Evolutionary conservation across 2,329 filamentous ascomycete species (phyloP), one percentile per base, ranked within the genome.

Genomic region (Cryphonectria nitschkei): DNA sequence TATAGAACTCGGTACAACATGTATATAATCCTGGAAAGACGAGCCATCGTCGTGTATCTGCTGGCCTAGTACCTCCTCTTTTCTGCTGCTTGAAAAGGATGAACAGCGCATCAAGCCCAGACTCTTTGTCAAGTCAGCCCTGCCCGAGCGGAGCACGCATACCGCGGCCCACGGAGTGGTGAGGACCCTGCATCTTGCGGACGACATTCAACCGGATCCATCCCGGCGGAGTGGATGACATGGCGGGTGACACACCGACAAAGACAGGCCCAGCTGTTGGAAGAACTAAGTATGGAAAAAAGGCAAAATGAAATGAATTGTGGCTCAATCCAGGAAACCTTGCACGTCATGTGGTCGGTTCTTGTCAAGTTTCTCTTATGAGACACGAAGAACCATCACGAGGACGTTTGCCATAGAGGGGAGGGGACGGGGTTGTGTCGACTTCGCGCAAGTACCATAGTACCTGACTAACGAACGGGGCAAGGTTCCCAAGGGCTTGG

Each of bases 161-260:
- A 34, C 32, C 58, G 34, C 32, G 34, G 22, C 58, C 58, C 58
- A 61, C 32, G 19, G 19, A 61, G 58, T 8, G 13, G 58, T 22
- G 16, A 39, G 58, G 58, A 39, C 58, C 58, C 58, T 61, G 34
- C 39, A 61, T 39, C 8, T n/a, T 39, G 34, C 58, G 58, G 58
- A 34, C 34, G 58, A 61, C 58, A 61, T 39, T 61, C 58, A 22
- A 39, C 58, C 58, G 58, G 22, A 8, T 22, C 32, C 34, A 61
- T 61, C 58, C 58, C 58, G 34, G 58, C 34, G 34, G 29, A 32
- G 54, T 58, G 54, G 54, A 3, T 34, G 26, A 7, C 58, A 9
- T 58, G 26, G 19, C 19, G 9, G 19, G 58, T 61, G 58, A 61
- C 58, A 61, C 58, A 61, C 34, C 58, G 58, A 50, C 46, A 50